Percentiles rank a stretch among this genome's conserved stretches.
phyloP scores from a whole-genome alignment of 1,139 yeast genomes.

The Saccharomyces hybrid region DNA sequence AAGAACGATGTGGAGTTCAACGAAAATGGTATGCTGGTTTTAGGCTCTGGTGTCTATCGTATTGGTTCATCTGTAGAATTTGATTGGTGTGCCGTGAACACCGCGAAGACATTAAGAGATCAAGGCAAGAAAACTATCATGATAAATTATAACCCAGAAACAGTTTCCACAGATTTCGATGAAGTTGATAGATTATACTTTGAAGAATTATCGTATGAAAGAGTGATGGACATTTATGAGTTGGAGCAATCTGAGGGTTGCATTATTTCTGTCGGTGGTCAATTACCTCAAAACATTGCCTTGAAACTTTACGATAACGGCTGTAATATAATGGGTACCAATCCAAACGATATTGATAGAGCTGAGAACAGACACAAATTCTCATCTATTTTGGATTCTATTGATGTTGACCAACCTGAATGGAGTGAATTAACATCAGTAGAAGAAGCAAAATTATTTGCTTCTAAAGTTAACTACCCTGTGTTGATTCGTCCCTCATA shows the following conservation, averaged over 20 bases:
- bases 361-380: conserved; percentile 99
- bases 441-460: conserved; percentile 79
- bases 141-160: conserved; percentile 98
- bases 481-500: conserved; percentile 97
- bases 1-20: conserved; percentile 76
- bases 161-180: conserved; percentile 96
- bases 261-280: conserved; percentile 96
- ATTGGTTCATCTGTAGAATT: conserved; percentile 98
- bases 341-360: conserved; percentile 90
- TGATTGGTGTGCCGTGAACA: conserved; percentile 98
- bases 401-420: conserved; percentile 90
- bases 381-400: conserved; percentile 86
- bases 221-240: conserved; percentile 96
- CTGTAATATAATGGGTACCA: conserved; percentile 86
- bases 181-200: conserved; percentile 96
- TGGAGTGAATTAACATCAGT: conserved; percentile 93
- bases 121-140: conserved; percentile 85
- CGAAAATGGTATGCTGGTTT: conserved; percentile 87
- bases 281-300: conserved; percentile 95
- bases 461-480: conserved; percentile 84
- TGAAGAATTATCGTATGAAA: conserved; percentile 90
- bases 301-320: conserved; percentile 72
- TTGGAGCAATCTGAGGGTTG: conserved; percentile 84
- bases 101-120: conserved; percentile 89
- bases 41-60: conserved; percentile 98